Percentiles rank a stretch among this genome's conserved stretches.
These are phyloP conservation scores for Solanum dulcamara DNA, from an alignment of 257 asterid species.

Conservation along the genomic window DNA sequence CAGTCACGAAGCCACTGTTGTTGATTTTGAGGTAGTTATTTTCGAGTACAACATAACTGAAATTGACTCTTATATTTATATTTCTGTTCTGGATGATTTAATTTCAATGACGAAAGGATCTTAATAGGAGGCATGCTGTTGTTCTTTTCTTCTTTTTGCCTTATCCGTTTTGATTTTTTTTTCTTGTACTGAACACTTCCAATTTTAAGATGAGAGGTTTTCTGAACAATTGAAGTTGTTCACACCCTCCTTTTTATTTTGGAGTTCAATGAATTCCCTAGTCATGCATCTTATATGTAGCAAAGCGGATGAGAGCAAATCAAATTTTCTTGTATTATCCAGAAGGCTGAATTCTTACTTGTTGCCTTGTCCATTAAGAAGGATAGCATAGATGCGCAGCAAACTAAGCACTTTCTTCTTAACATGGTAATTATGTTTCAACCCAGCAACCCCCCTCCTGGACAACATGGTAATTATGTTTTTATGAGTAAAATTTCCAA, in stretches of 20 bases:
- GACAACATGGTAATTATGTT: not conserved
- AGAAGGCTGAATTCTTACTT: not conserved
- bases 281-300: not conserved
- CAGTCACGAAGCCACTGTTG: slow-evolving; percentile 62
- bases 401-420: not conserved
- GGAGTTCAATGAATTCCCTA: not conserved
- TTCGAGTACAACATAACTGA: not conserved
- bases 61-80: not conserved
- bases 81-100: not conserved
- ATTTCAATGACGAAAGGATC: not conserved
- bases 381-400: not conserved
- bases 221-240: not conserved
- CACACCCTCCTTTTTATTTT: not conserved
- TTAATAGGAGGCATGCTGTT: not conserved
- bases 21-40: slow-evolving; percentile 69
- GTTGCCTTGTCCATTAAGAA: not conserved
- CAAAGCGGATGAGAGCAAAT: not conserved
- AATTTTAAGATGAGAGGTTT: not conserved
- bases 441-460: not conserved
- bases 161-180: not conserved
- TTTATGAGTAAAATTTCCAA: not conserved
- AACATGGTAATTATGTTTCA: not conserved
- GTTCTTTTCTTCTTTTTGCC: not conserved
- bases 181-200: not conserved
- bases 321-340: not conserved